phyloP scores from a whole-genome alignment of 202 grass and related monocot species.

The Panicum hallii region DNA sequence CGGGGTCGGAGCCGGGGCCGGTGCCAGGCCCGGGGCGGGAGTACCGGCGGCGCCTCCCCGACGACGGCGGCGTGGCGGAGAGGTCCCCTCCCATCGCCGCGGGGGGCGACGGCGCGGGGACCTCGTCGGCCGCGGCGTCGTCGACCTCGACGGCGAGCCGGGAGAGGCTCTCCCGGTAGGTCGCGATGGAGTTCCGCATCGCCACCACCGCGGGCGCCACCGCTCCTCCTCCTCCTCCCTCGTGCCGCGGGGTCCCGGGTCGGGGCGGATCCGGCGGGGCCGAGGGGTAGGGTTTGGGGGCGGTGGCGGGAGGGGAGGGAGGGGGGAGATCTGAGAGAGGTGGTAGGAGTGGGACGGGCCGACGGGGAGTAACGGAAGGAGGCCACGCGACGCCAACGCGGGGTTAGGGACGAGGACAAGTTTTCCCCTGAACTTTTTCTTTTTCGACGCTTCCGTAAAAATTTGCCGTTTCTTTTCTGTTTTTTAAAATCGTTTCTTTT shows the following conservation, averaged over 20 bases:
- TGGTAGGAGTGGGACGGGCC: neutral
- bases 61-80: constrained; percentile 38
- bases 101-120: neutral
- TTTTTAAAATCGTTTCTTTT: too few species aligned
- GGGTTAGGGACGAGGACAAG: constrained; percentile 28
- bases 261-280: neutral
- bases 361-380: constrained; percentile 1
- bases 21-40: constrained; percentile 31
- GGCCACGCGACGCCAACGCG: neutral
- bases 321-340: constrained; percentile 44
- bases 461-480: neutral
- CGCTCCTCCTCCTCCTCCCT: constrained; percentile 6
- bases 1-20: constrained; percentile 17
- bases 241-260: too few species aligned
- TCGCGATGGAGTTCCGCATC: constrained; percentile 88
- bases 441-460: neutral
- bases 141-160: constrained; percentile 89
- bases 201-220: constrained; percentile 25
- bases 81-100: constrained; percentile 3
- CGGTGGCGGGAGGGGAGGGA: neutral
- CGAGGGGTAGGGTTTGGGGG: constrained; percentile 23
- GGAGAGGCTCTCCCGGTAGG: constrained; percentile 89
- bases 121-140: constrained; percentile 69
- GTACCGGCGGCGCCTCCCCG: constrained; percentile 48
- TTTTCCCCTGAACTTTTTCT: neutral